Evolutionary conservation across 345 rosid species (phyloP), one percentile per base, ranked within the genome.

Genomic region (Pugionium dolabratum): DNA sequence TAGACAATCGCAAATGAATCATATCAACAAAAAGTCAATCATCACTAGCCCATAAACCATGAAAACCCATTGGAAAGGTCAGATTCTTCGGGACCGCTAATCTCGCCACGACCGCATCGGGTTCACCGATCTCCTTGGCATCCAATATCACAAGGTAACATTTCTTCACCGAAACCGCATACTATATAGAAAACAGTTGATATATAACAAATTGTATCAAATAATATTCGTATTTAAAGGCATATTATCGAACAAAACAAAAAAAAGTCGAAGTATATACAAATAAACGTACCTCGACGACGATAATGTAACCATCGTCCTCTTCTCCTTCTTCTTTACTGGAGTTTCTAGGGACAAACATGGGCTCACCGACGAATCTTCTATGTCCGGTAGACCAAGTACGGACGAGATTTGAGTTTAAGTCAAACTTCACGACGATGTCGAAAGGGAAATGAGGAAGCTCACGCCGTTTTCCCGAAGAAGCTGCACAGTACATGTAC

Each of bases 21-120:
- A 52, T 40, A 66, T 54, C 1, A 10, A 40, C 35, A 48, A 31
- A 39, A 41, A 18, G 18, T 37, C 5, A 69, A 55, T 9, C 32
- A 5, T 31, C 55, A 3, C 59, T 46, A 46, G 84, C 80, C 98
- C 97, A 93, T 65, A 93, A 85, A 32, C 97, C 98, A 59, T 89
- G 98, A 73, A 93, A 93, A 0, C 91, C 98, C 60, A 93, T 80
- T 1, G 97, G 98, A 73, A 93, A 87, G 34, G 87, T 90, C 33
- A 87, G 69, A 69, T 86, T 80, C 65, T 55, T 84, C 0, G 98
- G 97, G 50, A 93, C 91, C 78, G 83, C 97, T 63, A 93, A 67
- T 67, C 90, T 86, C 4, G 91, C 81, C 4, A 77, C 83, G 7
- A 86, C 32, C 2, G 90, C 89, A 68, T 84, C 87, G 7, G 67